phyloP scores from a whole-genome alignment of 306 rosid species.

The Quercus cerris region DNA sequence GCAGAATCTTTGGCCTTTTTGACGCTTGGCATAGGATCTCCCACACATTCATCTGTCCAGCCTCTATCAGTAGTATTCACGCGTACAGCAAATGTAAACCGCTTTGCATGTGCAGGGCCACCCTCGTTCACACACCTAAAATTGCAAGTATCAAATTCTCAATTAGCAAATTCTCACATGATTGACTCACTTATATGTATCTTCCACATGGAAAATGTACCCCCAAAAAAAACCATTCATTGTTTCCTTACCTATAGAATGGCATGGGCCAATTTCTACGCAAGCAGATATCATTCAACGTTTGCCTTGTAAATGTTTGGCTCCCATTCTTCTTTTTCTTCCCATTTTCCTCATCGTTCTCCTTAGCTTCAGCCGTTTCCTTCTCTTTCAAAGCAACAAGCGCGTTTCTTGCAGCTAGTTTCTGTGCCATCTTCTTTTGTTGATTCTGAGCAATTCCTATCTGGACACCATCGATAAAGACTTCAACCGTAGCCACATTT shows the following conservation, averaged over 20 bases:
- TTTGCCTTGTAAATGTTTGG: slow-evolving; percentile 93
- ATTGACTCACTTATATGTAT: not conserved
- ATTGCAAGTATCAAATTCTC: not conserved
- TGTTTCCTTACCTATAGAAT: slow-evolving; percentile 55
- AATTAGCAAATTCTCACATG: not conserved
- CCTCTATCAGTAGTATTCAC: slow-evolving; percentile 89
- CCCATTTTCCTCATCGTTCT: slow-evolving; percentile 63
- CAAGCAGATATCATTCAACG: slow-evolving; percentile 86
- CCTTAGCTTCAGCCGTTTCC: slow-evolving; percentile 60
- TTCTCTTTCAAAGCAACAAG: slow-evolving; percentile 85
- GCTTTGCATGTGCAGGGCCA: slow-evolving; percentile 99
- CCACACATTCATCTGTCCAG: slow-evolving; percentile 91
- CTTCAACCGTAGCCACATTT: slow-evolving; percentile 93
- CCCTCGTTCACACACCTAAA: slow-evolving; percentile 93
- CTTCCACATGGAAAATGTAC: not conserved
- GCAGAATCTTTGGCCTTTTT: slow-evolving; percentile 98
- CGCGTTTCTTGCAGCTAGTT: slow-evolving; percentile 95
- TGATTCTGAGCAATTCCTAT: slow-evolving; percentile 86
- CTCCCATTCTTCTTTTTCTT: slow-evolving; percentile 71
- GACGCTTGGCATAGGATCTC: slow-evolving; percentile 99
- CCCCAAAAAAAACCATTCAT: not conserved
- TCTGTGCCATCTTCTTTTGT: slow-evolving; percentile 99
- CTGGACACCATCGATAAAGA: slow-evolving; percentile 87
- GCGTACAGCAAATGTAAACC: slow-evolving; percentile 89
- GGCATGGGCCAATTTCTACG: slow-evolving; percentile 99